A percentile compares a stretch with the other conserved stretches of the same genome.
These are phyloP conservation scores for Scortechinia acanthostroma DNA, from an alignment of 2,329 filamentous ascomycete genomes.

Conservation along the genomic window DNA sequence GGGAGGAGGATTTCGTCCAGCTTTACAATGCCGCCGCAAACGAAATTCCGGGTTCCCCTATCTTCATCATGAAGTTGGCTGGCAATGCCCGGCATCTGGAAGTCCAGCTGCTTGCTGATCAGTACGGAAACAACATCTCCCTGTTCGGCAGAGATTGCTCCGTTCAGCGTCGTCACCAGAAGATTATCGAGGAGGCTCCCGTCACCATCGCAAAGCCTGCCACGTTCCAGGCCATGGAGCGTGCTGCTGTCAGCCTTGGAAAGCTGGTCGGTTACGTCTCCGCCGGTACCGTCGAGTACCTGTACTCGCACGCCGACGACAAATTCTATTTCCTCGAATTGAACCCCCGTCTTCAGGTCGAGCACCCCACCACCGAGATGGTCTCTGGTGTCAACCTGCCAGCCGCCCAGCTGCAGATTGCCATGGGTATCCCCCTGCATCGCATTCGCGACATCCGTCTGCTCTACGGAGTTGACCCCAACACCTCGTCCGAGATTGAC, in stretches of 20 bases:
- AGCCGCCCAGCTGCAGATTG: conserved; percentile 94
- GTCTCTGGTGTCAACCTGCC: conserved; percentile 95
- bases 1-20: conserved; percentile 75
- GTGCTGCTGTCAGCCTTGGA: conserved; percentile 87
- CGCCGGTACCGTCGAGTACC: conserved; percentile 95
- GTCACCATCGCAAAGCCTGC: conserved; percentile 86
- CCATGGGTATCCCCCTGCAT: conserved; percentile 95
- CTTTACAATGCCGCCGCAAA: conserved; percentile 93
- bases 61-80: conserved; percentile 99
- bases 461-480: conserved; percentile 89
- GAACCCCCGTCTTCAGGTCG: conserved; percentile 97
- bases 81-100: conserved; percentile 94
- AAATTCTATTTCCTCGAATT: conserved; percentile 99
- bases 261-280: conserved; percentile 96
- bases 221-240: conserved; percentile 94
- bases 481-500: conserved; percentile 79
- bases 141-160: conserved; percentile 98
- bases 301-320: conserved; percentile 95
- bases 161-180: conserved; percentile 95
- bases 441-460: conserved; percentile 92
- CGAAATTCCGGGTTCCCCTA: conserved; percentile 96
- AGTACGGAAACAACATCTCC: conserved; percentile 99
- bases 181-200: conserved; percentile 98
- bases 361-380: conserved; percentile 99
- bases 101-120: conserved; percentile 92